phyloP scores from a whole-genome alignment of 495 filamentous ascomycete genomes.

The Penicillium pancosmium region DNA sequence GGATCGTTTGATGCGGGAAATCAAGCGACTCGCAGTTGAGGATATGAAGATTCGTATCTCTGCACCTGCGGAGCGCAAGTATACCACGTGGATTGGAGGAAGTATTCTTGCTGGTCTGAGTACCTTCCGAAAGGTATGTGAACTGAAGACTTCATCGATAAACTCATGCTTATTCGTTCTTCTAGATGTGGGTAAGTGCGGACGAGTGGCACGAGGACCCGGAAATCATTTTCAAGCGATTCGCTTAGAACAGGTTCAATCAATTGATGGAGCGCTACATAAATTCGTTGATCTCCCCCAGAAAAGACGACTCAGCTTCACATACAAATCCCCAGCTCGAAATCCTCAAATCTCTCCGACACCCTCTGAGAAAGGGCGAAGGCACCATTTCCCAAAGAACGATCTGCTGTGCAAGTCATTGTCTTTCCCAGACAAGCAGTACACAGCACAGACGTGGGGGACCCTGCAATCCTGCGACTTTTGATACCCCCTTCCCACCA shows the following conservation, averaged over 20 bases:
- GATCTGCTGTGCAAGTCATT: constrained; percentile 1
- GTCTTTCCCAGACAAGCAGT: constrained; percentile 8
- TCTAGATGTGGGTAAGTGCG: constrained; percentile 97
- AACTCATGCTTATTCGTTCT: constrained; percentile 15
- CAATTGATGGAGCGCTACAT: neutral
- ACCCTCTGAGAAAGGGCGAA: constrained; percentile 2
- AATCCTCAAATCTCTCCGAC: constrained; percentile 2
- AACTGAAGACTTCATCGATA: neutral
- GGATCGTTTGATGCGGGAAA: constrained; percentile 88
- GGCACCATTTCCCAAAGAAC: constrained; percentile 7
- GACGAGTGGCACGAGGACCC: constrained; percentile 99
- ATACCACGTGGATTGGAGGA: constrained; percentile 98
- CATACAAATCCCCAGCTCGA: neutral
- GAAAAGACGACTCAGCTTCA: neutral
- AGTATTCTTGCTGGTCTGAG: constrained; percentile 96
- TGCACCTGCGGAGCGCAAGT: constrained; percentile 95
- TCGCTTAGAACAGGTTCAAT: constrained; percentile 57
- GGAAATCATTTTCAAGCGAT: constrained; percentile 97
- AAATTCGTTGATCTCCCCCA: neutral
- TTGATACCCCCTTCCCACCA: constrained; percentile 43
- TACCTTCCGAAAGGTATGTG: constrained; percentile 92
- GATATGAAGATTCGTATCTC: constrained; percentile 99
- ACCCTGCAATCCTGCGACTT: constrained; percentile 30
- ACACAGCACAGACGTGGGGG: constrained; percentile 13
- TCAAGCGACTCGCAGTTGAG: constrained; percentile 90